phyloP scores from a whole-genome alignment of 495 filamentous ascomycete species.

The Penicillium waksmanii region DNA sequence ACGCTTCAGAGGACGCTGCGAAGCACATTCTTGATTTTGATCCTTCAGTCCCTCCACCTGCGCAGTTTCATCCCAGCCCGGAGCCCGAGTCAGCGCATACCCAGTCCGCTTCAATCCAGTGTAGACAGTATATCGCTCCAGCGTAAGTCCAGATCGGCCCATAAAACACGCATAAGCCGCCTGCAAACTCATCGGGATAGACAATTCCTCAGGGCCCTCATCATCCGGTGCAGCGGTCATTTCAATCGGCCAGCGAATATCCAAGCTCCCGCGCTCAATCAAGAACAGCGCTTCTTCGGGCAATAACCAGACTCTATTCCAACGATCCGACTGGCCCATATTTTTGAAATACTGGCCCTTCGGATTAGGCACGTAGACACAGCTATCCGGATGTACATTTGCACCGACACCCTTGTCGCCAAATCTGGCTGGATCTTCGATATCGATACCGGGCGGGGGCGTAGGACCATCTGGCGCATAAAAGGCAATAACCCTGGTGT shows the following conservation, averaged over 20 bases:
- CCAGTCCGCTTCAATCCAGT: slow-evolving; percentile 80
- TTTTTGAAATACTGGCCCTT: slow-evolving; percentile 59
- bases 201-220: slow-evolving; percentile 47
- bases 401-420: slow-evolving; percentile 21
- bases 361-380: slow-evolving; percentile 47
- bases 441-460: slow-evolving; percentile 18
- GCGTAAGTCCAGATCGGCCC: slow-evolving; percentile 62
- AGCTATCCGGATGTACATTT: slow-evolving; percentile 39
- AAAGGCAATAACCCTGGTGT: slow-evolving; percentile 58
- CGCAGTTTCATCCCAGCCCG: slow-evolving; percentile 50
- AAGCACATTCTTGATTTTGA: slow-evolving; percentile 1
- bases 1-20: slow-evolving; percentile 18
- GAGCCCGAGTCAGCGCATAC: slow-evolving; percentile 75
- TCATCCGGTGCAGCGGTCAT: slow-evolving; percentile 33
- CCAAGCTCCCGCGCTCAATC: slow-evolving; percentile 82
- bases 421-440: slow-evolving; percentile 18
- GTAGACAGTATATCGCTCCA: slow-evolving; percentile 90
- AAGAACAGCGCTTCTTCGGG: slow-evolving; percentile 91
- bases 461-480: slow-evolving; percentile 45
- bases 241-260: slow-evolving; percentile 76
- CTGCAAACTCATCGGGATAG: slow-evolving; percentile 84
- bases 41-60: slow-evolving; percentile 14
- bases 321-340: slow-evolving; percentile 60
- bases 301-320: slow-evolving; percentile 73
- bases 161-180: slow-evolving; percentile 83